phyloP scores from a whole-genome alignment of 2,329 filamentous ascomycete species.

The Ophiostoma australiae region DNA sequence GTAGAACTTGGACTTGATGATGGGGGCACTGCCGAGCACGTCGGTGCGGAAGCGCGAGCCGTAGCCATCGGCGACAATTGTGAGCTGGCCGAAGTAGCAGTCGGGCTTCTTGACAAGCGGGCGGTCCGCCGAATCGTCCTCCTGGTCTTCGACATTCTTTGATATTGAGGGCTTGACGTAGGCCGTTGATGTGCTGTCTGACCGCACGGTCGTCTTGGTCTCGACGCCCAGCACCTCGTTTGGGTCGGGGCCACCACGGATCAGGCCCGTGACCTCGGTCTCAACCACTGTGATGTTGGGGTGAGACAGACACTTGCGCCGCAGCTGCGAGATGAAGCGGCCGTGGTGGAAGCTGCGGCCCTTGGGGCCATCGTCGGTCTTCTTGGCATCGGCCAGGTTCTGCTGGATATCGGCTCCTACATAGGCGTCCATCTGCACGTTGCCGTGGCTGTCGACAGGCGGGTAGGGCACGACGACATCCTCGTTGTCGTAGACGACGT shows the following conservation, averaged over 20 bases:
- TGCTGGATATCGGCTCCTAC: slow-evolving; percentile 11
- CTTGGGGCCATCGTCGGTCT: slow-evolving; percentile 44
- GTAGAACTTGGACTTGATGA: slow-evolving; percentile 83
- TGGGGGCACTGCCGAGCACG: slow-evolving; percentile 60
- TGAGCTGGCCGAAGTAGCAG: slow-evolving; percentile 82
- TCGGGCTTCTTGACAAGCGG: slow-evolving; percentile 50
- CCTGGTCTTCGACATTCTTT: not conserved
- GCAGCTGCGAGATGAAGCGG: slow-evolving; percentile 78
- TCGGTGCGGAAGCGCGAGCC: slow-evolving; percentile 84
- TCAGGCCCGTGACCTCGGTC: slow-evolving; percentile 72
- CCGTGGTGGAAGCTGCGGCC: slow-evolving; percentile 91
- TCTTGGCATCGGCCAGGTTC: slow-evolving; percentile 18
- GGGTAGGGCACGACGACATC: slow-evolving; percentile 77
- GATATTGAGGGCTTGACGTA: slow-evolving; percentile 36
- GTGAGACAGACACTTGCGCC: slow-evolving; percentile 66
- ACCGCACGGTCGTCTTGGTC: slow-evolving; percentile 55
- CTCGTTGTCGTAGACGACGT: slow-evolving; percentile 74
- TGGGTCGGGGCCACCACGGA: slow-evolving; percentile 61
- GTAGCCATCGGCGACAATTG: slow-evolving; percentile 88
- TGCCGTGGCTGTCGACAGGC: slow-evolving; percentile 47
- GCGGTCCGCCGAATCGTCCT: not conserved
- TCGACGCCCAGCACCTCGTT: slow-evolving; percentile 79
- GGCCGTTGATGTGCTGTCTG: slow-evolving; percentile 35
- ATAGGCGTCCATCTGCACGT: slow-evolving; percentile 33
- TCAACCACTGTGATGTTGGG: slow-evolving; percentile 87